These are phyloP conservation scores for Boehmeria nivea DNA, from an alignment of 306 rosid species.

Conservation along the genomic window DNA sequence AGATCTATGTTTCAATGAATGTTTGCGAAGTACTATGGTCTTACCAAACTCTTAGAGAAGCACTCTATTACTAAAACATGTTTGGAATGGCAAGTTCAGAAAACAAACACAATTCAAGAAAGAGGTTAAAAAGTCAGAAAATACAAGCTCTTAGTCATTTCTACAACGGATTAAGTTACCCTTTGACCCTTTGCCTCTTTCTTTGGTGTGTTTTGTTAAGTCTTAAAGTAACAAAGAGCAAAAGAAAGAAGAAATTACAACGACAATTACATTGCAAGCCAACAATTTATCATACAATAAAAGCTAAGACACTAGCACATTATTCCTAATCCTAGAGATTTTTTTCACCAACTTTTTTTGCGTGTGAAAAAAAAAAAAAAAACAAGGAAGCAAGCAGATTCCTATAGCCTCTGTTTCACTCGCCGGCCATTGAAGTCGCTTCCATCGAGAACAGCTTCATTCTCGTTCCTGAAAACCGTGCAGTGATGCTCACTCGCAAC, in stretches of 20 bases:
- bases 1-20: no score
- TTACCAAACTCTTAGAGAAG: no score
- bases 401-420: slow-evolving; percentile 81
- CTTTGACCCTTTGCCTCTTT: no score
- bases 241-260: not conserved
- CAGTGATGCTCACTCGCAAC: slow-evolving; percentile 77
- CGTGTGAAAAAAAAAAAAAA: slow-evolving; percentile 13
- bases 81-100: no score
- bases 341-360: slow-evolving; percentile 12
- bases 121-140: no score
- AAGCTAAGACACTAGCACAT: slow-evolving; percentile 19
- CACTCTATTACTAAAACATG: no score
- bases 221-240: not conserved
- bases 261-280: slow-evolving; percentile 16
- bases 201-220: not conserved
- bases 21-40: no score
- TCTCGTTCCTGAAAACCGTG: slow-evolving; percentile 50
- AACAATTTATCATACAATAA: slow-evolving; percentile 8
- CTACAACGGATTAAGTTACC: no score
- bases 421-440: slow-evolving; percentile 83
- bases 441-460: slow-evolving; percentile 68
- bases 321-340: slow-evolving; percentile 25
- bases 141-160: no score
- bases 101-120: no score
- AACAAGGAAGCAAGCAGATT: not conserved